Evolutionary conservation across 768 basidiomycete genomes (phyloP).

Genomic region (Tricholomella constricta): DNA sequence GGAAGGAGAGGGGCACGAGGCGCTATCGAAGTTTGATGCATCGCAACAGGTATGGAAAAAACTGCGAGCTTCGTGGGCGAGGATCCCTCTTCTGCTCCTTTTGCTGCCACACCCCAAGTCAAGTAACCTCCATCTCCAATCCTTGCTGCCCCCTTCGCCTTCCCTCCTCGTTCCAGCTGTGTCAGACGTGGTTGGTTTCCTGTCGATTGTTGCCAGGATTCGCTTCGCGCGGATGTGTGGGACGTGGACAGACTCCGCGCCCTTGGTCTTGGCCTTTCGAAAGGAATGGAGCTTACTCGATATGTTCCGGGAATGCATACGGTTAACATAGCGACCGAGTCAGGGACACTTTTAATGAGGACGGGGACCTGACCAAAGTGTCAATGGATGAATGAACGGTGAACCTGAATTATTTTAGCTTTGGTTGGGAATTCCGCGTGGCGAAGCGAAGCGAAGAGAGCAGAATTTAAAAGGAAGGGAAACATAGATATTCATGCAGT

Average conservation of each 20-base stretch:
- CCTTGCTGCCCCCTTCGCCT: conserved; percentile 1
- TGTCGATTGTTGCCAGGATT: conserved; percentile 6
- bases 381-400: no score
- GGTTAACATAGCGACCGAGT: conserved; percentile 1
- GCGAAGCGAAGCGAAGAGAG: no score
- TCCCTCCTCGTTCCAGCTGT: conserved; percentile 4
- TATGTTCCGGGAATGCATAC: conserved; percentile 3
- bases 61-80: conserved; percentile 1
- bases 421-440: no score
- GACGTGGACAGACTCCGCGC: no score
- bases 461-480: no score
- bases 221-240: not conserved
- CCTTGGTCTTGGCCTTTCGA: not conserved
- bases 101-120: no score
- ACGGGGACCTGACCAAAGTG: conserved; percentile 5
- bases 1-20: not conserved
- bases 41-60: conserved; percentile 16
- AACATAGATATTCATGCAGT: no score
- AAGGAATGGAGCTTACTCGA: conserved; percentile 8
- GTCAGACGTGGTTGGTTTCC: conserved; percentile 2
- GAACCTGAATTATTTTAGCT: conserved; percentile 7
- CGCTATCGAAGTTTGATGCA: conserved; percentile 18
- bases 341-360: conserved; percentile 3
- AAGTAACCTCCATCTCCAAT: not conserved
- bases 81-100: not conserved